Conservation (phyloP, 345 rosid genomes). For the Combretum micranthum region DNA sequence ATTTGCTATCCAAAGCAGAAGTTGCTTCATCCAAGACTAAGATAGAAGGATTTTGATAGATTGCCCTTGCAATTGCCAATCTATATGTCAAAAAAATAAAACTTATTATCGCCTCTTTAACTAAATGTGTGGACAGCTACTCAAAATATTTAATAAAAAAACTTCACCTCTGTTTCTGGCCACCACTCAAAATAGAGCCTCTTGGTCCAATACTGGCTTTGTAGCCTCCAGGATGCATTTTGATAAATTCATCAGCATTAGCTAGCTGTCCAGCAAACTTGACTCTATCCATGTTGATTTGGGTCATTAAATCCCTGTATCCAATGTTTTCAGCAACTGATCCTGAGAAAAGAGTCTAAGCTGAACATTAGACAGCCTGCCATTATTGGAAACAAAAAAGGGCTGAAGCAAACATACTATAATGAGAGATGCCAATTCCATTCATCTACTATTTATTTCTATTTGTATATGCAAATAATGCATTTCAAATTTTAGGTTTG, state of each 20-base stretch:
- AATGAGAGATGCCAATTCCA: no score
- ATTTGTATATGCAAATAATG: constrained; percentile 2
- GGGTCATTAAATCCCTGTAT: constrained; percentile 57
- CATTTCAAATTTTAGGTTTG: not conserved
- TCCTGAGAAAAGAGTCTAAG: constrained; percentile 81
- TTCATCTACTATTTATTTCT: no score
- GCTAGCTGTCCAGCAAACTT: constrained; percentile 63
- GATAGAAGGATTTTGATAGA: constrained; percentile 71
- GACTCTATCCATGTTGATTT: constrained; percentile 73
- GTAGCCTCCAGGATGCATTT: constrained; percentile 71
- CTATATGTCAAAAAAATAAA: constrained; percentile 26
- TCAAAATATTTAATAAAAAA: not conserved
- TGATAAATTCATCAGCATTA: constrained; percentile 86
- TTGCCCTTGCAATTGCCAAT: constrained; percentile 89
- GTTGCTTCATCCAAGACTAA: constrained; percentile 97
- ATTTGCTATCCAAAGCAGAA: constrained; percentile 87
- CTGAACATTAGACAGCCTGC: constrained; percentile 12
- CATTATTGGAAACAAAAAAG: no score
- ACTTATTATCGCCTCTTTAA: not conserved
- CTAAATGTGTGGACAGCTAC: not conserved
- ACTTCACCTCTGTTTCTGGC: constrained; percentile 86
- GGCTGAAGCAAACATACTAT: no score
- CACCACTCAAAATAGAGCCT: constrained; percentile 89
- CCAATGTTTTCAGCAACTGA: constrained; percentile 96
- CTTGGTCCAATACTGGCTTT: constrained; percentile 71